Evolutionary conservation across 306 rosid genomes (phyloP), one percentile per base, ranked within the genome.

Genomic region (Corylus americana): DNA sequence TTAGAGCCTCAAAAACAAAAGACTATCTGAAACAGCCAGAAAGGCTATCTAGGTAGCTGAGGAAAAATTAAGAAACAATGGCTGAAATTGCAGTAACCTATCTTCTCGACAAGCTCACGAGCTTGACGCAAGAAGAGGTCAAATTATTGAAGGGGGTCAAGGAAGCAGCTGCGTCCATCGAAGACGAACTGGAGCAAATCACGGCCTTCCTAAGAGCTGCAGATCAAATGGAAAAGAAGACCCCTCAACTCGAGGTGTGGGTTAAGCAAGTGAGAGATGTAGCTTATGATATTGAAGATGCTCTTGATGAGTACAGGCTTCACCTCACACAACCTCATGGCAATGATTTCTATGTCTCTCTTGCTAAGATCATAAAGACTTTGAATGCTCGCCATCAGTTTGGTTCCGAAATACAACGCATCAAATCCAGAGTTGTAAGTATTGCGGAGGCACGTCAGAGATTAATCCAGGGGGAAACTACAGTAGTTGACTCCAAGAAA

Each of bases 201-300:
- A 81, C 47, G 70, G 84, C 87, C 73, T 84, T 69, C 79, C 66
- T 89, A 55, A 76, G 77, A 75, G 79, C 17, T 70, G 90, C 90
- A 29, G 90, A 86, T 78, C 87, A 83, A 25, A 44, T 69, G 25
- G 81, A 84, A 78, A 84, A 82, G 0, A 73, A 54, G 5, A 83
- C 84, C 45, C 88, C 82, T 14, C 88, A 84, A 80, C 81, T 86
- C 81, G 84, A 78, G 73, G 79, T 80, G 49, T 86, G 90, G 87
- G 78, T 78, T 39, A 84, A 71, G 83, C 92, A 86, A 59, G 80
- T 86, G 14, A 89, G 90, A 83, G 90, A 78, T 2, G 80, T 83
- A 48, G 86, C 79, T 70, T 75, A 82, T 20, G 87, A 82, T 55
- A 71, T 85, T 39, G 85, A 86, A 73, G 90, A 86, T 78, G 73